Evolutionary conservation across 495 filamentous ascomycete genomes (phyloP).

Genomic region (Penicillium samsonianum): DNA sequence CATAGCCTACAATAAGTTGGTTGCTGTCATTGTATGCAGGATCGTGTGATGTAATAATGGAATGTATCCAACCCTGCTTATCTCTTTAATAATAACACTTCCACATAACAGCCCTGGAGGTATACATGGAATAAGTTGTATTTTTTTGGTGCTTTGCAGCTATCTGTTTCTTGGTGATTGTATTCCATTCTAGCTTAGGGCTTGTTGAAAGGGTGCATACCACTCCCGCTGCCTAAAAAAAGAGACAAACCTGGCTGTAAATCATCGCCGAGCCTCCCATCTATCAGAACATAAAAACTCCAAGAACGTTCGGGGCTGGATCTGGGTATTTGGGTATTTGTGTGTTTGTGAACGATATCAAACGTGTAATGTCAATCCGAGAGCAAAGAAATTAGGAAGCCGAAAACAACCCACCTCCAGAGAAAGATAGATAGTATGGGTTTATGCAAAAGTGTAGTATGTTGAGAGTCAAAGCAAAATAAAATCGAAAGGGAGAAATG

Average conservation of each 20-base stretch:
- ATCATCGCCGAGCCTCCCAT: conserved; percentile 5
- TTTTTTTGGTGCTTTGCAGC: conserved; percentile 14
- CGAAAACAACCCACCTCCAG: conserved; percentile 8
- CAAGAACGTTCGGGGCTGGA: not conserved
- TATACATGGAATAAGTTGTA: not conserved
- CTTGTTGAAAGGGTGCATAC: conserved; percentile 6
- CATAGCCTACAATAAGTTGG: too few relatives aligned
- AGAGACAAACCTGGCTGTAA: conserved; percentile 6
- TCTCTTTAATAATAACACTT: too few relatives aligned
- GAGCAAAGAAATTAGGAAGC: conserved; percentile 13
- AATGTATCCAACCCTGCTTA: not conserved
- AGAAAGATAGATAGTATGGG: conserved; percentile 11
- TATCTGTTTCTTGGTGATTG: conserved; percentile 7
- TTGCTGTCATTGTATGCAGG: not conserved
- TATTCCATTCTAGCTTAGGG: conserved; percentile 16
- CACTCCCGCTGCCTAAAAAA: conserved; percentile 8
- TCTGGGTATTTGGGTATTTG: conserved; percentile 24
- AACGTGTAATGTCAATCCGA: conserved; percentile 11
- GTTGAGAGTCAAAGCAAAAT: not conserved
- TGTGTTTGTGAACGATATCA: conserved; percentile 26
- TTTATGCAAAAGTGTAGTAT: conserved; percentile 29
- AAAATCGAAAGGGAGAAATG: conserved; percentile 7
- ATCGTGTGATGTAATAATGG: not conserved
- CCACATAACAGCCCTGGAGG: too few relatives aligned
- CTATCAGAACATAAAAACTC: conserved; percentile 11